Evolutionary conservation across 2,329 filamentous ascomycete species (phyloP).

Genomic region (Colletotrichum coccodes): DNA sequence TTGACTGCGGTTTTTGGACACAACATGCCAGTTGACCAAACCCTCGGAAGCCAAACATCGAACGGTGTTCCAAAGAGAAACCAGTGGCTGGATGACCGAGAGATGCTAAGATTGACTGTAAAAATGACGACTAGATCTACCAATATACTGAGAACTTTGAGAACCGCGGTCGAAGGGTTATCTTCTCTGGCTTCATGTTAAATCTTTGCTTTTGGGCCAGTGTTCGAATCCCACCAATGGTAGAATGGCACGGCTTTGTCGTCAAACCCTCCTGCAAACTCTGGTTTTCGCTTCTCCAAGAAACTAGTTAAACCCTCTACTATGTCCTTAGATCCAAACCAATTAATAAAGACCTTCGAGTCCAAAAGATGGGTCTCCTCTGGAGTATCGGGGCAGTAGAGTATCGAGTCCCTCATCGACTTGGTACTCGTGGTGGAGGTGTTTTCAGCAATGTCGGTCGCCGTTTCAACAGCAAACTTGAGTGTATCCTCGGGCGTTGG

Average conservation of each 20-base stretch:
- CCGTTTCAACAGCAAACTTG: constrained; percentile 71
- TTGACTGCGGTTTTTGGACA: too few species aligned
- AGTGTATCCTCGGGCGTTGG: constrained; percentile 73
- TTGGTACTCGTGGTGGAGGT: constrained; percentile 28
- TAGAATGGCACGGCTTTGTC: neutral
- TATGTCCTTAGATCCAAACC: constrained; percentile 69
- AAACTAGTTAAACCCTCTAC: constrained; percentile 76
- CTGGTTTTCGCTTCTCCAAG: constrained; percentile 52
- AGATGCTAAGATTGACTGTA: neutral
- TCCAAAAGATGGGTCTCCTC: constrained; percentile 20
- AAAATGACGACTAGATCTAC: too few species aligned
- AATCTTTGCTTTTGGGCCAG: neutral
- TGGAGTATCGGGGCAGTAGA: constrained; percentile 14
- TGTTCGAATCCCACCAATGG: neutral
- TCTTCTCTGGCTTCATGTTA: too few species aligned
- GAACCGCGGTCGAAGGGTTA: too few species aligned
- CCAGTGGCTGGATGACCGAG: neutral
- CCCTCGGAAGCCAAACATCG: too few species aligned
- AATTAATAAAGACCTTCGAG: constrained; percentile 62
- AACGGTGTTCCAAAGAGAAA: too few species aligned
- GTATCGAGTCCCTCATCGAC: constrained; percentile 29
- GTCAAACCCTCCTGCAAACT: neutral
- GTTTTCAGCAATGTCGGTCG: constrained; percentile 52
- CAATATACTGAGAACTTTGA: too few species aligned
- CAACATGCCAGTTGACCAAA: too few species aligned